Base-by-base conservation (phyloP, 805 yeast species). In the Wickerhamomyces rabaulensis region DNA sequence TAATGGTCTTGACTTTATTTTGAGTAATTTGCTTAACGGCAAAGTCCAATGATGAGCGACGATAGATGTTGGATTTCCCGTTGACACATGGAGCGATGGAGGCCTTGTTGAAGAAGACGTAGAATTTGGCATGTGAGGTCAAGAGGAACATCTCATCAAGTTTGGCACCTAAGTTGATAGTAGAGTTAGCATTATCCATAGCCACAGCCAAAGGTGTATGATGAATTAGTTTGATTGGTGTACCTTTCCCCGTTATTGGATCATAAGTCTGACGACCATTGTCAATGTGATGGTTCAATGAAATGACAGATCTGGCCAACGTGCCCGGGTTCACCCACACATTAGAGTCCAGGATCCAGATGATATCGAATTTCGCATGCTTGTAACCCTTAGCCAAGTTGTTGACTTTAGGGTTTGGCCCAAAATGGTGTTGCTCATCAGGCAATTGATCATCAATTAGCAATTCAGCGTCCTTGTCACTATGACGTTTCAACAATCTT, bases 401-500 rank as follows among this genome's bases (percentile, higher is more conserved):
- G 65, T 88, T 87, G 46, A 89, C 87, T 64, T 89, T 89, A 7
- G 97, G 97, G 57, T 89, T 89, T 6, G 95, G 94, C 2, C 96
- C 96, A 56, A 69, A 84, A 52, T 74, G 74, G 36, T 47, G 50
- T 3, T 9, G 45, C 70, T 76, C 31, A 64, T 66, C 8, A 52
- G 48, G 5, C 55, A 65, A 44, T 68, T 53, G 65, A 47, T 67
- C 65, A 40, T 80, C 84, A 2, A 84, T 63, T 50, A 87, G 58
- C 6, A 89, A 66, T 50, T 71, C 71, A 19, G 88, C 75, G 55
- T 84, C 80, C 6, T 81, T 68, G 3, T 71, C 60, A 0, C 87
- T 82, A 60, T 82, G 79, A 49, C 71, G 74, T 1, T 56, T 54
- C 7, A 84, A 68, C 16, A 89, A 64, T 9, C 57, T 55, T 33